Conservation (phyloP, 768 basidiomycete species). For the Boletus subparvulus region DNA sequence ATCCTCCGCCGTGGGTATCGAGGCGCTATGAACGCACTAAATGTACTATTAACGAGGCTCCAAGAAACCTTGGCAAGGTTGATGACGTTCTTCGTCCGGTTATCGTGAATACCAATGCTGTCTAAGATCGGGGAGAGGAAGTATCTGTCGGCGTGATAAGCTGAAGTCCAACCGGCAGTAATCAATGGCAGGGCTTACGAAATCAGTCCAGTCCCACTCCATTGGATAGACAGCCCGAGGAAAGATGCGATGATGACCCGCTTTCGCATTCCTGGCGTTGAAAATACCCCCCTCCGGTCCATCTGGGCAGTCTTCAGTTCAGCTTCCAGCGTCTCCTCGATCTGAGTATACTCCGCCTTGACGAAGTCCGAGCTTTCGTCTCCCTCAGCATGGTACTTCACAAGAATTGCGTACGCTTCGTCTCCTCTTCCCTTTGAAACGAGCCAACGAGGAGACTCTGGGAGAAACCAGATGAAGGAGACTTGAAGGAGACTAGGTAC, state of each 20-base stretch:
- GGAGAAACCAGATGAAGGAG: slow-evolving; percentile 53
- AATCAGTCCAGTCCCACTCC: slow-evolving; percentile 10
- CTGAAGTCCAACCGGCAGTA: background rate
- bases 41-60: slow-evolving; percentile 1
- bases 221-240: slow-evolving; percentile 10
- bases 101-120: slow-evolving; percentile 14
- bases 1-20: slow-evolving; percentile 10
- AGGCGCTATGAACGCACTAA: background rate
- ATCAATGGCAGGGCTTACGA: background rate
- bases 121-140: slow-evolving; percentile 15
- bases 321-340: slow-evolving; percentile 50
- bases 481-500: slow-evolving; percentile 54
- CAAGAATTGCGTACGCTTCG: slow-evolving; percentile 48
- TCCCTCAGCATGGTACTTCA: slow-evolving; percentile 62
- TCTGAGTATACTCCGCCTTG: slow-evolving; percentile 56
- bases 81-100: slow-evolving; percentile 16
- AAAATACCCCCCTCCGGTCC: background rate
- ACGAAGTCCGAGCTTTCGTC: slow-evolving; percentile 50
- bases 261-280: slow-evolving; percentile 13
- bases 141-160: background rate
- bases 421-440: slow-evolving; percentile 52
- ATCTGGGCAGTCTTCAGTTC: slow-evolving; percentile 6
- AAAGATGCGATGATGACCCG: slow-evolving; percentile 13
- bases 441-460: slow-evolving; percentile 66
- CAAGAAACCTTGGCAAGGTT: slow-evolving; percentile 8